A percentile compares a stretch with the other conserved stretches of the same genome.
Conservation (phyloP, 768 basidiomycete genomes). For the Tricholoma matsutake region DNA sequence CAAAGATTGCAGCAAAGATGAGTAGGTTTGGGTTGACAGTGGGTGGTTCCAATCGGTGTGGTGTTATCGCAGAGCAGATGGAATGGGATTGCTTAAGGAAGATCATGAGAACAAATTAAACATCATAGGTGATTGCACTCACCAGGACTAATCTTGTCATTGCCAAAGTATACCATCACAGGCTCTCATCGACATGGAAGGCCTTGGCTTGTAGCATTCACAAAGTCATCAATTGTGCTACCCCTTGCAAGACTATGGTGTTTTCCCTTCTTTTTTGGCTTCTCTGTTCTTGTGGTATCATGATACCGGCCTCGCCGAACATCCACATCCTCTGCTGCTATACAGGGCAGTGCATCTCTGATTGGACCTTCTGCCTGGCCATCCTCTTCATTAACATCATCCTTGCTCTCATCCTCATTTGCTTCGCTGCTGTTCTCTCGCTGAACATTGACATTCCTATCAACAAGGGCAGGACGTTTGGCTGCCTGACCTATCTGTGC, state of each 20-base stretch:
- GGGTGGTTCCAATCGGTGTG: background rate
- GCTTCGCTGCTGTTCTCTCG: background rate
- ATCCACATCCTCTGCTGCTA: background rate
- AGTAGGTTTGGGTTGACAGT: background rate
- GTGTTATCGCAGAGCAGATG: background rate
- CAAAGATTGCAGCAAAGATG: background rate
- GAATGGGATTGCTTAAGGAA: background rate
- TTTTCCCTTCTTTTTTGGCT: background rate
- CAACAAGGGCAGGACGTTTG: background rate
- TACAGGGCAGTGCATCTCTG: background rate
- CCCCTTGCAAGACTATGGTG: background rate
- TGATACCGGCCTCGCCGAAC: background rate
- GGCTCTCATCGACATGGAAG: background rate
- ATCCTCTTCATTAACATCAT: background rate
- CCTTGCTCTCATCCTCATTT: background rate
- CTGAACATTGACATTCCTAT: background rate
- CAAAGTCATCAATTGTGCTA: background rate
- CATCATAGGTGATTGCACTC: background rate
- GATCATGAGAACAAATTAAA: background rate
- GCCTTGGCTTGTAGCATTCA: background rate
- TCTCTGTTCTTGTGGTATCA: background rate
- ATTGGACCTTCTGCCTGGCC: background rate
- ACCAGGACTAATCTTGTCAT: background rate
- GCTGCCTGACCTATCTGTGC: background rate
- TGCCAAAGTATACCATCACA: background rate